Evolutionary conservation across 2,329 filamentous ascomycete species (phyloP).

Genomic region (Aurifilum marmelostoma): DNA sequence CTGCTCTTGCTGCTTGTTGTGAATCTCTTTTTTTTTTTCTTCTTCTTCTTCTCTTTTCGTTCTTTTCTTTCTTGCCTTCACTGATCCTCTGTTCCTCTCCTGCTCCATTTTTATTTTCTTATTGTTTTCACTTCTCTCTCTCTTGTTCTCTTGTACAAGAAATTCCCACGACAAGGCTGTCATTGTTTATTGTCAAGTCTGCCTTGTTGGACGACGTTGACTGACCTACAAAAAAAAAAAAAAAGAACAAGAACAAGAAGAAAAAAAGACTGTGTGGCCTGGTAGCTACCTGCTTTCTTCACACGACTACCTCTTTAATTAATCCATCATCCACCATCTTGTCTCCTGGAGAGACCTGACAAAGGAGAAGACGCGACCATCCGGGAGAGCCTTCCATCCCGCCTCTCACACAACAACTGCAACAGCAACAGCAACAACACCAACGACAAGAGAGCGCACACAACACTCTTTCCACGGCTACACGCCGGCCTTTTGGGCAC

Average conservation of each 20-base stretch:
- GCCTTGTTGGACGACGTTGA: constrained; percentile 6
- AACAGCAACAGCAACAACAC: too few species aligned
- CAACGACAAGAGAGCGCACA: constrained; percentile 20
- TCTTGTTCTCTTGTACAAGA: neutral
- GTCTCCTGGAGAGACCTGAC: constrained; percentile 17
- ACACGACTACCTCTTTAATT: neutral
- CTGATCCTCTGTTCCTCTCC: constrained; percentile 5
- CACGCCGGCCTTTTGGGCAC: constrained; percentile 18
- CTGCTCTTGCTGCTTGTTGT: neutral
- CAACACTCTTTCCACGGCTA: constrained; percentile 19
- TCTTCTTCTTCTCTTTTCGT: neutral
- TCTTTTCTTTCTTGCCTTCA: constrained; percentile 16
- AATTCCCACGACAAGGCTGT: neutral
- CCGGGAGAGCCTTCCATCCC: constrained; percentile 13
- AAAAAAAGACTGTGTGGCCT: constrained; percentile 1
- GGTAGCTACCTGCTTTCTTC: neutral
- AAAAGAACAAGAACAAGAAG: too few species aligned
- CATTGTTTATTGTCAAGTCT: constrained; percentile 14
- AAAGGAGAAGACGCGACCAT: constrained; percentile 3
- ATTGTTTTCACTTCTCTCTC: constrained; percentile 8
- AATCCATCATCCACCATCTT: neutral
- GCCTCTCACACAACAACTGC: neutral
- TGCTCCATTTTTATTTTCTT: too few species aligned
- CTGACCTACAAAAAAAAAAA: constrained; percentile 3
- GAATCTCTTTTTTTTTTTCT: constrained; percentile 4